Evolutionary conservation across 805 yeast species (phyloP).

Genomic region (Spathaspora passalidarum): DNA sequence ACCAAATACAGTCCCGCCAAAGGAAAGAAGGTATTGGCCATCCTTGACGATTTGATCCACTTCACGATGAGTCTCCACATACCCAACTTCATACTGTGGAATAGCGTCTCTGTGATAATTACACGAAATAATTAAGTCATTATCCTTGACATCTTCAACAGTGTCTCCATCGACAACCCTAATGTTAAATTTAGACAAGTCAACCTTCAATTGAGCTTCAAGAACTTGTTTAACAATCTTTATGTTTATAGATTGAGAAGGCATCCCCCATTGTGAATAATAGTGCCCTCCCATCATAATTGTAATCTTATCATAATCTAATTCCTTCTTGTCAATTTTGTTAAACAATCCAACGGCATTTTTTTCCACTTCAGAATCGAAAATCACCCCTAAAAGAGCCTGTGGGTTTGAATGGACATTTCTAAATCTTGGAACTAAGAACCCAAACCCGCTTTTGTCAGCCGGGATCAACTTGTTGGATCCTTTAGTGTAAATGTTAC

Average conservation of each 20-base stretch:
- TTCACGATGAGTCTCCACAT: slow-evolving; percentile 40
- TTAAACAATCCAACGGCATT: slow-evolving; percentile 23
- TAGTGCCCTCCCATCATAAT: slow-evolving; percentile 88
- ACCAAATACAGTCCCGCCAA: slow-evolving; percentile 79
- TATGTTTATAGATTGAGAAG: slow-evolving; percentile 24
- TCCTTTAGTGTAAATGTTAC: slow-evolving; percentile 54
- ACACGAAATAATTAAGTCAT: slow-evolving; percentile 31
- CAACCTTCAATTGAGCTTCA: slow-evolving; percentile 20
- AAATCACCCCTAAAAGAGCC: slow-evolving; percentile 75
- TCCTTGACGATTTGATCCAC: slow-evolving; percentile 15
- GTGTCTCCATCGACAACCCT: slow-evolving; percentile 19
- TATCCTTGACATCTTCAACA: slow-evolving; percentile 12
- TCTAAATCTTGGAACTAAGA: slow-evolving; percentile 63
- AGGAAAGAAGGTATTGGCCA: slow-evolving; percentile 30
- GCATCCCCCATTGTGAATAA: slow-evolving; percentile 27
- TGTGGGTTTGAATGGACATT: slow-evolving; percentile 45
- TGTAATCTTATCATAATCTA: slow-evolving; percentile 65
- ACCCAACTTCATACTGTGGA: slow-evolving; percentile 80
- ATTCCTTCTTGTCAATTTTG: not conserved
- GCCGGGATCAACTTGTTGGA: slow-evolving; percentile 6
- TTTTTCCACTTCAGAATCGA: slow-evolving; percentile 81
- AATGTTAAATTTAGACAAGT: slow-evolving; percentile 12
- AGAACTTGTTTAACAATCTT: slow-evolving; percentile 26
- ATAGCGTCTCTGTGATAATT: slow-evolving; percentile 50
- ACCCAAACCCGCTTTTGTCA: slow-evolving; percentile 81